These are phyloP conservation scores for Beauveria pseudobassiana DNA, from an alignment of 2,329 filamentous ascomycete species.

Conservation along the genomic window DNA sequence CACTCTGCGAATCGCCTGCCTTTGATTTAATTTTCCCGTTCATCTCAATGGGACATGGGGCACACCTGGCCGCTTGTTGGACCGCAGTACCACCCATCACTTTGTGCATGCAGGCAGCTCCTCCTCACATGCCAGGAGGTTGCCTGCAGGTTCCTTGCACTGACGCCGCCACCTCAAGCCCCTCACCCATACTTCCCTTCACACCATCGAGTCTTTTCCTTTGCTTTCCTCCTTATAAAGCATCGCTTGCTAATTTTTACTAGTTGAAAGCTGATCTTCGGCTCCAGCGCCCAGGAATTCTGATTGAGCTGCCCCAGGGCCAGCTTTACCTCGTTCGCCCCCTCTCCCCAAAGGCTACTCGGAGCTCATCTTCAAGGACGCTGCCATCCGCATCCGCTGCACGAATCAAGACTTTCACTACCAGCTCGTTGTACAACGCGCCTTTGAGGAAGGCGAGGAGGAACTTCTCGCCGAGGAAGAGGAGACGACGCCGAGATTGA, in stretches of 20 bases:
- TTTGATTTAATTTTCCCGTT: neutral
- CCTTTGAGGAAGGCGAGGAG: constrained; percentile 95
- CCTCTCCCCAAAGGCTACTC: constrained; percentile 92
- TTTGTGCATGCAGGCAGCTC: neutral
- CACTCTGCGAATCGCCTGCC: neutral
- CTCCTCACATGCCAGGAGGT: constrained; percentile 27
- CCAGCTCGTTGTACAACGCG: constrained; percentile 90
- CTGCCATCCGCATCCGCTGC: constrained; percentile 80
- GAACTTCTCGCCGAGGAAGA: constrained; percentile 86
- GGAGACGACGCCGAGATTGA: constrained; percentile 70
- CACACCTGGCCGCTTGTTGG: neutral
- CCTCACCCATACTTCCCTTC: constrained; percentile 5
- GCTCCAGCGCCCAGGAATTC: constrained; percentile 75
- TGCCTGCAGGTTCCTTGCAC: neutral
- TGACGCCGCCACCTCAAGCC: constrained; percentile 23
- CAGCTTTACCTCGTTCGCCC: constrained; percentile 96
- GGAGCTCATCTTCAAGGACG: constrained; percentile 98
- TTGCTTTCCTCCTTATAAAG: neutral
- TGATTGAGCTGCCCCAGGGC: constrained; percentile 91
- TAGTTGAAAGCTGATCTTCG: constrained; percentile 91
- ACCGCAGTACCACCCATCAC: neutral
- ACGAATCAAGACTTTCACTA: constrained; percentile 96
- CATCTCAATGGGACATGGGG: neutral
- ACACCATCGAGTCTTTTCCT: neutral
- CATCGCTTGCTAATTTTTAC: neutral